Evolutionary conservation across 2,329 filamentous ascomycete species (phyloP).

Genomic region (Botrytis sinoallii): DNA sequence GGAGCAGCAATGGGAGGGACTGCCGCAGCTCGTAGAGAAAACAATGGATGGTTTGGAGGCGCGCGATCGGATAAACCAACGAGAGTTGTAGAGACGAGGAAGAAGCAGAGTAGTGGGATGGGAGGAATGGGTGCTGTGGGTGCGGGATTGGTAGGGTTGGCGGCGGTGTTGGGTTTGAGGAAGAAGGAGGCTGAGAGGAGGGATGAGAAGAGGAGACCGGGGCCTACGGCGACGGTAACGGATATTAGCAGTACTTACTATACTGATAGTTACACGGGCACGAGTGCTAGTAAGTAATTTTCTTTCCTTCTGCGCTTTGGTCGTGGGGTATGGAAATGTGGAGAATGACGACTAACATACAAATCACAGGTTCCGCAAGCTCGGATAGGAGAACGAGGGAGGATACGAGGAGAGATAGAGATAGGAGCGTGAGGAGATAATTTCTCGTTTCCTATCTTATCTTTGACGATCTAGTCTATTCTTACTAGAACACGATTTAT

Average conservation of each 20-base stretch:
- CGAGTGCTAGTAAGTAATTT: constrained; percentile 36
- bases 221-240: constrained; percentile 16
- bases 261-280: constrained; percentile 37
- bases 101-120: constrained; percentile 50
- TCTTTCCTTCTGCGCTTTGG: background rate
- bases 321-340: background rate
- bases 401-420: constrained; percentile 24
- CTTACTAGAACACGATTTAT: background rate
- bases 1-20: constrained; percentile 22
- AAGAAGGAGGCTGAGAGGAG: constrained; percentile 31
- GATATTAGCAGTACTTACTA: constrained; percentile 36
- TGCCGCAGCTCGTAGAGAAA: constrained; percentile 32
- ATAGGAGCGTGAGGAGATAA: constrained; percentile 15
- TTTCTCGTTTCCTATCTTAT: background rate
- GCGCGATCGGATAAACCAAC: constrained; percentile 43
- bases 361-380: constrained; percentile 32
- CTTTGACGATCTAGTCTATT: background rate
- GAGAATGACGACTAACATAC: constrained; percentile 18
- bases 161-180: constrained; percentile 36
- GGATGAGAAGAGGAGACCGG: constrained; percentile 24
- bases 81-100: constrained; percentile 44
- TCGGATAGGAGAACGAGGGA: constrained; percentile 35
- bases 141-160: constrained; percentile 34
- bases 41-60: constrained; percentile 55
- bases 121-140: constrained; percentile 51